A percentile compares a stretch with the other conserved stretches of the same genome.
These are phyloP conservation scores for Epichloe sylvatica DNA, from an alignment of 2,329 filamentous ascomycete species.

Conservation along the genomic window DNA sequence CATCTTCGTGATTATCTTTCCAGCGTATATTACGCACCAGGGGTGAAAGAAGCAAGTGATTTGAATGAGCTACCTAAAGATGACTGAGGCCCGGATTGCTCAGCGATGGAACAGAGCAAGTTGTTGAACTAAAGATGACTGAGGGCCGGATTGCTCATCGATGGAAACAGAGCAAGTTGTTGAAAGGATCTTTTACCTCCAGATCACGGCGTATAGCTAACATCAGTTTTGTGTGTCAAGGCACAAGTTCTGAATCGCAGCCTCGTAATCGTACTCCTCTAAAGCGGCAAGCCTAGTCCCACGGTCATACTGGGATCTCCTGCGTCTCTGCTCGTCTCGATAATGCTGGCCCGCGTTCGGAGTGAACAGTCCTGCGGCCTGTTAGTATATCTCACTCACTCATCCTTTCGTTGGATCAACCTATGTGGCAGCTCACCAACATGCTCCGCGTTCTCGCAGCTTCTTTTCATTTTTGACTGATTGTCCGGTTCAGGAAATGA, in stretches of 20 bases:
- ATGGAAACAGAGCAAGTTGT: background rate
- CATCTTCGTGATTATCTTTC: background rate
- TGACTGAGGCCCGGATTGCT: background rate
- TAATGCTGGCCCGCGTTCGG: conserved; percentile 62
- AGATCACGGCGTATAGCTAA: background rate
- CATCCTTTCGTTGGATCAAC: background rate
- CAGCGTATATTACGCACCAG: background rate
- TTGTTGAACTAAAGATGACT: background rate
- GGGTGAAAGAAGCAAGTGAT: background rate
- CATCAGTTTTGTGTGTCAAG: conserved; percentile 6
- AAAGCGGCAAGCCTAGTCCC: conserved; percentile 60
- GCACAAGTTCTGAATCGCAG: conserved; percentile 26
- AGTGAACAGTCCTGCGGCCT: conserved; percentile 57
- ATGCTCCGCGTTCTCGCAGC: conserved; percentile 73
- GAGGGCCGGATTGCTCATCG: background rate
- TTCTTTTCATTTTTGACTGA: conserved; percentile 72
- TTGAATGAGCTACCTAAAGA: background rate
- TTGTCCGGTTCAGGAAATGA: conserved; percentile 70
- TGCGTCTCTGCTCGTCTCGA: conserved; percentile 61
- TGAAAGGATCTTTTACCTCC: background rate
- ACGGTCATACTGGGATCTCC: conserved; percentile 67
- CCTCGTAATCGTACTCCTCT: conserved; percentile 45
- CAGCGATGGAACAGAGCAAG: background rate
- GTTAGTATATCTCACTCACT: background rate
- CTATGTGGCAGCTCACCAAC: conserved; percentile 45